A percentile compares a stretch with the other conserved stretches of the same genome.
Evolutionary conservation across 805 yeast species (phyloP).

Genomic region (Grigorovia humatica): DNA sequence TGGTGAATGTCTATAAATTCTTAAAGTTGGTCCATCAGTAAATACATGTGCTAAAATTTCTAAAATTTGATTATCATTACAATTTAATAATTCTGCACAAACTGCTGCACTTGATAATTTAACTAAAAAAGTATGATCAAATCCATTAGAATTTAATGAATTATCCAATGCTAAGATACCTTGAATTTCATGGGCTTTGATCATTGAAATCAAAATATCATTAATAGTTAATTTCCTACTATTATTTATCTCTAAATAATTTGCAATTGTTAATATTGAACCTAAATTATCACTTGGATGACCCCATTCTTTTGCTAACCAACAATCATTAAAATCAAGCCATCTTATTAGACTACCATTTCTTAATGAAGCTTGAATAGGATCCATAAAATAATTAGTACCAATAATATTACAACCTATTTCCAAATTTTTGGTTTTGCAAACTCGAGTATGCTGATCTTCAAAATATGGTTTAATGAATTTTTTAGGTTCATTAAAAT

Average conservation of each 20-base stretch:
- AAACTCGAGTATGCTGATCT: slow-evolving; percentile 28
- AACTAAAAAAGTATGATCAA: slow-evolving; percentile 50
- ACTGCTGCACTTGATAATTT: slow-evolving; percentile 55
- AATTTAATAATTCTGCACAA: slow-evolving; percentile 44
- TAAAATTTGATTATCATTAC: slow-evolving; percentile 39
- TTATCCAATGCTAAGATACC: slow-evolving; percentile 50
- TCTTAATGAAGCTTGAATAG: slow-evolving; percentile 48
- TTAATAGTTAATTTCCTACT: slow-evolving; percentile 35
- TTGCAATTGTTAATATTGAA: slow-evolving; percentile 49
- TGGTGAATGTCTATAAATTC: slow-evolving; percentile 57
- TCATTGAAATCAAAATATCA: slow-evolving; percentile 47
- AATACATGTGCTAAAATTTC: slow-evolving; percentile 51
- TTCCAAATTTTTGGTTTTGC: not conserved
- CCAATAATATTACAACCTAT: slow-evolving; percentile 45
- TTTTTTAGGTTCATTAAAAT: slow-evolving; percentile 38
- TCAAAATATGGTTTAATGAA: slow-evolving; percentile 41
- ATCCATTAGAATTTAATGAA: slow-evolving; percentile 48
- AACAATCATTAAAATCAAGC: slow-evolving; percentile 54
- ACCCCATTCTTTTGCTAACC: slow-evolving; percentile 66
- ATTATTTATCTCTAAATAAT: slow-evolving; percentile 34
- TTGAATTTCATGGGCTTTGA: slow-evolving; percentile 55
- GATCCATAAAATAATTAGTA: slow-evolving; percentile 41
- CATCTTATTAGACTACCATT: slow-evolving; percentile 49
- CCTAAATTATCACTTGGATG: slow-evolving; percentile 56
- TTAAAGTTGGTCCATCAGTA: slow-evolving; percentile 48